These are phyloP conservation scores for Haematococcus sp. DNA, from an alignment of 139 green algal species.

Conservation along the genomic window DNA sequence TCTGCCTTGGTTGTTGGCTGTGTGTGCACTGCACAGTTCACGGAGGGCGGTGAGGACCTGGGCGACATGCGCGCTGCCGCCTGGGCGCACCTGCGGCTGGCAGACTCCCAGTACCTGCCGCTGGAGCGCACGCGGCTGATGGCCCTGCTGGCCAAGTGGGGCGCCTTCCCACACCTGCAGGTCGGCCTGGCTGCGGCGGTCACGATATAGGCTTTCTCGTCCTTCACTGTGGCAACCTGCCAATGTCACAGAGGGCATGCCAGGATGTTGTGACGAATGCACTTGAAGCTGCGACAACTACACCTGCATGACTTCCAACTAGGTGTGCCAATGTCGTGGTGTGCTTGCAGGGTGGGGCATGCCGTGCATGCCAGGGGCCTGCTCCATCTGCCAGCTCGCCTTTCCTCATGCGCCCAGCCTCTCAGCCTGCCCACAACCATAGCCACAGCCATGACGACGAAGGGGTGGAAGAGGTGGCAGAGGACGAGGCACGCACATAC, in stretches of 20 bases:
- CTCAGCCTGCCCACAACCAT: too few relatives aligned
- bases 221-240: too few relatives aligned
- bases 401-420: conserved; percentile 5
- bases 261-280: too few relatives aligned
- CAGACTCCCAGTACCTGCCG: conserved; percentile 35
- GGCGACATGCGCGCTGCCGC: conserved; percentile 19
- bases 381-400: not conserved
- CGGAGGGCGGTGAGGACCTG: conserved; percentile 18
- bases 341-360: conserved; percentile 1
- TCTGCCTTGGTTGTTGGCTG: too few relatives aligned
- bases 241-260: too few relatives aligned
- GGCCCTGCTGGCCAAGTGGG: conserved; percentile 34
- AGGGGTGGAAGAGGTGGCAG: too few relatives aligned
- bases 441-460: too few relatives aligned
- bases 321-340: not conserved
- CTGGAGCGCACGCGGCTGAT: conserved; percentile 37
- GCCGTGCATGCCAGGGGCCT: not conserved
- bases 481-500: too few relatives aligned
- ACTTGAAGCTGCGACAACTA: too few relatives aligned
- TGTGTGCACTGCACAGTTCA: conserved; percentile 29
- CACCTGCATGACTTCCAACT: not conserved
- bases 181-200: not conserved
- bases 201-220: too few relatives aligned
- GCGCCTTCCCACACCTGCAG: conserved; percentile 40
- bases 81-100: conserved; percentile 35